Base-by-base conservation (phyloP, 768 basidiomycete genomes). In the Cytidiella melzeri region DNA sequence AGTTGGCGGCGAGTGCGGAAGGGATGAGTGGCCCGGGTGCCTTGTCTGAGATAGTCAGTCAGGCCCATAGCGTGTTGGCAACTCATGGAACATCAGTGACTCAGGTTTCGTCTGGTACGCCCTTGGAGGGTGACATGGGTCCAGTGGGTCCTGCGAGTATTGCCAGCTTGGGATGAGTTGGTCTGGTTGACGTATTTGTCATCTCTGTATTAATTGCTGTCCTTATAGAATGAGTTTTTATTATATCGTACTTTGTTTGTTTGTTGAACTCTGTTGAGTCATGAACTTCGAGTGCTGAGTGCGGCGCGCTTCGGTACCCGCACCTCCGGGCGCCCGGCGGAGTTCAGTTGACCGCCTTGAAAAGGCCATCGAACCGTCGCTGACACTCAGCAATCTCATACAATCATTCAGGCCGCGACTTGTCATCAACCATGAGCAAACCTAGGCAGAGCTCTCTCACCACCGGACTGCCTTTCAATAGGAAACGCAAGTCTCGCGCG, bases 1-100 rank as follows among this genome's bases (percentile, higher is more conserved):
- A 91, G 71, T 67, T 89, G 52, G 72, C 77, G 36, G 78, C 76
- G 67, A 78, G 75, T 53, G 41, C 47, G 19, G 56, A 55, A 10
- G 77, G 74, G 1, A 63, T 64, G 24, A 55, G 51, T 26, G 53
- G 55, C 6, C 45, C 47, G 20, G 48, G 50, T 30, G 59, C 51
- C 21, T 56, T 61, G 34, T 60, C 64, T 34, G 61, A 59, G 6
- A 68, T 65, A 12, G 67, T 67, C 23, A 57, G 61, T 39, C 57
- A 61, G 46, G 66, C 68, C 19, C 66, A 68, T 37, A 62, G 65
- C 7, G 69, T 65, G 41, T 53, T 86, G 51, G 79, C 79, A 7
- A 77, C 77, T 18, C 81, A 73, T 0, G 76, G 83, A 4, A 70
- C 79, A 26, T 60, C 75, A 10, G 70, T 76, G 9, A 75, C 58